Conservation (phyloP, 2,329 filamentous ascomycete species). For the Hymenoscyphus fraxineus region DNA sequence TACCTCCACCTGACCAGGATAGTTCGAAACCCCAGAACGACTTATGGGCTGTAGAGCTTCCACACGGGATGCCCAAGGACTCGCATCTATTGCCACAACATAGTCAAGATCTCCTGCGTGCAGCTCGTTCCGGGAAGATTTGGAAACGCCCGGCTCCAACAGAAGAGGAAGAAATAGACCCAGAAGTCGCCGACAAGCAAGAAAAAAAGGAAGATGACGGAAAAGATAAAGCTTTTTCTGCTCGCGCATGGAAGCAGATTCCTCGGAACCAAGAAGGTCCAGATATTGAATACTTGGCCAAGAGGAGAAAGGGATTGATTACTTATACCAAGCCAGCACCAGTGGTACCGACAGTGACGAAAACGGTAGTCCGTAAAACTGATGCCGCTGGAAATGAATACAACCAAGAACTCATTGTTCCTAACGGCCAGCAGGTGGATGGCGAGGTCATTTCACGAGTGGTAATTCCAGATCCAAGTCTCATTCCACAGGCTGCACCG, state of each 20-base stretch:
- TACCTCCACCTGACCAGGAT: slow-evolving; percentile 62
- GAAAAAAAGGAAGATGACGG: slow-evolving; percentile 57
- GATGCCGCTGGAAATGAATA: slow-evolving; percentile 79
- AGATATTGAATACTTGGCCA: slow-evolving; percentile 53
- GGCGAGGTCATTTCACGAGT: slow-evolving; percentile 71
- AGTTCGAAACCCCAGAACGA: slow-evolving; percentile 57
- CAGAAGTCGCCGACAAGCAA: slow-evolving; percentile 44
- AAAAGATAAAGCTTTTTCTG: slow-evolving; percentile 48
- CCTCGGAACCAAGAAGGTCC: slow-evolving; percentile 54
- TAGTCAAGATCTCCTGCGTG: slow-evolving; percentile 77
- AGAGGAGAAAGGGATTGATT: slow-evolving; percentile 58
- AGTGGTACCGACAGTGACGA: slow-evolving; percentile 60
- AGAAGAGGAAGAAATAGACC: slow-evolving; percentile 57
- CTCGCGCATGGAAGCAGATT: slow-evolving; percentile 60
- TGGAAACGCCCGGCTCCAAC: slow-evolving; percentile 66
- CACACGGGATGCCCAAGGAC: slow-evolving; percentile 80
- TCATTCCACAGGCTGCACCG: slow-evolving; percentile 35
- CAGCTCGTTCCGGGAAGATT: slow-evolving; percentile 71
- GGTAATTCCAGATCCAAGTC: slow-evolving; percentile 58
- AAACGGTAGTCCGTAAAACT: slow-evolving; percentile 73
- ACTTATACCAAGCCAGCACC: slow-evolving; percentile 48
- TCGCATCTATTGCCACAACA: slow-evolving; percentile 71
- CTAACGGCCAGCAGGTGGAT: slow-evolving; percentile 74
- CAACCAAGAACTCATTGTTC: slow-evolving; percentile 77
- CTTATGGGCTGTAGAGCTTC: slow-evolving; percentile 71